A percentile compares a stretch with the other conserved stretches of the same genome.
Evolutionary conservation across 805 yeast genomes (phyloP).

Genomic region (Schizosaccharomyces osmophilus): DNA sequence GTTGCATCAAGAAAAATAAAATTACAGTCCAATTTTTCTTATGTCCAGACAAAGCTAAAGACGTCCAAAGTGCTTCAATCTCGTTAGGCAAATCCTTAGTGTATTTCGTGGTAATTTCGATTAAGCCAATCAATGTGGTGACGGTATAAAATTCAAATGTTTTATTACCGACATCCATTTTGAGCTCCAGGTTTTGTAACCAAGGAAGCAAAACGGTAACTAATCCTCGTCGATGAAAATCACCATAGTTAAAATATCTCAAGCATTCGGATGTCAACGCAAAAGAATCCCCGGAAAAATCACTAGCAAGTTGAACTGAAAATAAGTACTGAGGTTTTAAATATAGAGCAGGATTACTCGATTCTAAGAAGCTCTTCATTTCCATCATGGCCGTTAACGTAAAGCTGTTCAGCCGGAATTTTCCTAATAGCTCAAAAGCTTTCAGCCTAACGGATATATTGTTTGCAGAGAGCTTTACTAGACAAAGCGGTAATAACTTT

Average conservation of each 20-base stretch:
- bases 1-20: constrained; percentile 40
- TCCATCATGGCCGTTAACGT: not conserved
- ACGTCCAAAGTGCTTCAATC: constrained; percentile 86
- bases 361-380: not conserved
- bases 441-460: not conserved
- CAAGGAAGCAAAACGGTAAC: constrained; percentile 68
- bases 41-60: constrained; percentile 55
- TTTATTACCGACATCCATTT: constrained; percentile 21
- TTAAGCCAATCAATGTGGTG: constrained; percentile 58
- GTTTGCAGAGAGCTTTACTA: not conserved
- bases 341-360: constrained; percentile 36
- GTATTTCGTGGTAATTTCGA: constrained; percentile 63
- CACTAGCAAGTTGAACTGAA: constrained; percentile 42
- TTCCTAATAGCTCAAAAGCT: not conserved
- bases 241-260: constrained; percentile 37
- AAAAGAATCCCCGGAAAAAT: constrained; percentile 33
- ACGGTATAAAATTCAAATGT: constrained; percentile 18
- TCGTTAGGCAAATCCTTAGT: constrained; percentile 57
- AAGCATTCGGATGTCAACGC: constrained; percentile 49
- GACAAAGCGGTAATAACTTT: not conserved
- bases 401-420: not conserved
- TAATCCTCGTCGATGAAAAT: constrained; percentile 47
- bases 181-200: constrained; percentile 63
- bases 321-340: constrained; percentile 65
- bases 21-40: constrained; percentile 47